Base-by-base conservation (phyloP, 495 filamentous ascomycete species). In the Lepidopterella palustris region DNA sequence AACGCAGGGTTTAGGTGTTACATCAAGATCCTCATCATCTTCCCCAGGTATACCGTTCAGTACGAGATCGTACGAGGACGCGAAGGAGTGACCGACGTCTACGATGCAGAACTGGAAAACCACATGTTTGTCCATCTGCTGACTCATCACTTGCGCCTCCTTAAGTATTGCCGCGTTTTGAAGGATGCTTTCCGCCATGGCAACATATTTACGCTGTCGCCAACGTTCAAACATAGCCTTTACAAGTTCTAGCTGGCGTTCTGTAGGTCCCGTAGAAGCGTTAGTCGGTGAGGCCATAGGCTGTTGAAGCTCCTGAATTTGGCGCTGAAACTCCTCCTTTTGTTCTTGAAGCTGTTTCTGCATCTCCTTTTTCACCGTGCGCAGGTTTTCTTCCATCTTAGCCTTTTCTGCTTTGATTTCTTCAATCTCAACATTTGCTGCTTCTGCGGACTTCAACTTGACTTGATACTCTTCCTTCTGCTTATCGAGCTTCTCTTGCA, bases 91-190 rank as follows among this genome's bases (percentile, higher is more conserved):
- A 1, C 93, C 93, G 65, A 87, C 78, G 60, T 95, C 91, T 26
- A 97, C 82, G 57, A 97, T 83, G 18, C 90, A 87, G 70, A 96
- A 97, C 73, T 98, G 93, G 73, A 98, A 98, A 31, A 92, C 88
- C 15, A 96, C 87, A 62, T 84, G 84, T 74, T 96, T 93, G 65
- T 93, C 90, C 80, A 98, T 88, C 61, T 91, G 90, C 59, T 96
- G 90, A 74, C 95, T 97, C 88, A 98, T 92, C 51, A 98, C 84
- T 70, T 98, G 93, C 3, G 92, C 95, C 71, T 98, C 93, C 72
- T 98, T 98, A 40, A 97, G 73, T 32, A 83, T 83, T 11, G 87
- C 84, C 6, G 92, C 92, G 72, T 95, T 83, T 64, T 95, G 89
- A 24, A 98, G 72, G 27, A 97, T 83, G 13, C 86, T 84, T 71